A percentile compares a stretch with the other conserved stretches of the same genome.
These are phyloP conservation scores for Candida fluviatilis DNA, from an alignment of 805 yeast species.

Conservation along the genomic window DNA sequence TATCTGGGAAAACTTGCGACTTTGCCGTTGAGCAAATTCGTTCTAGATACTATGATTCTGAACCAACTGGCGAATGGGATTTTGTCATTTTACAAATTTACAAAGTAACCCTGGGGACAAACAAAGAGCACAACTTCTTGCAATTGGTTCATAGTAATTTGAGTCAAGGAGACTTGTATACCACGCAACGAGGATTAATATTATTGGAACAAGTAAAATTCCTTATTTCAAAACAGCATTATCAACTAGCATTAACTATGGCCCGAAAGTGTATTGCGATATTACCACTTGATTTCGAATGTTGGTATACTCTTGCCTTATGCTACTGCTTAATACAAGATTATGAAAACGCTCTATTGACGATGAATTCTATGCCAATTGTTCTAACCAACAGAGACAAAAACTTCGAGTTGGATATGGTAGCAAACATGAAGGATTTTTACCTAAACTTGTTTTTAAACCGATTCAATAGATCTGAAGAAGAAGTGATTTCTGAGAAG, in stretches of 20 bases:
- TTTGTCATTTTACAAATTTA: slow-evolving; percentile 19
- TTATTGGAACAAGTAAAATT: slow-evolving; percentile 62
- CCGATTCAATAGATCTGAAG: slow-evolving; percentile 11
- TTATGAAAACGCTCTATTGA: slow-evolving; percentile 54
- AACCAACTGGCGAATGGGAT: slow-evolving; percentile 17
- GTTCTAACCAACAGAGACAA: slow-evolving; percentile 46
- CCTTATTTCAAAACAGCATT: slow-evolving; percentile 50
- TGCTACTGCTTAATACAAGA: slow-evolving; percentile 56
- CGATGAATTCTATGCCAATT: slow-evolving; percentile 74
- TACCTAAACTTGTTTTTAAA: slow-evolving; percentile 17
- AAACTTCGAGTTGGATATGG: slow-evolving; percentile 13
- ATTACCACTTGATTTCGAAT: slow-evolving; percentile 70
- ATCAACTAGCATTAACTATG: slow-evolving; percentile 52
- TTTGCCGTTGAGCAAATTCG: slow-evolving; percentile 36
- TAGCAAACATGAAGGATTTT: slow-evolving; percentile 23
- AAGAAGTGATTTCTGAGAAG: slow-evolving; percentile 25
- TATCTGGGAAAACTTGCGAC: slow-evolving; percentile 22
- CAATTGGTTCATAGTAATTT: slow-evolving; percentile 18
- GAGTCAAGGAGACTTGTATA: slow-evolving; percentile 7
- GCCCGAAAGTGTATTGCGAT: slow-evolving; percentile 60
- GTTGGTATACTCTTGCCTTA: slow-evolving; percentile 66
- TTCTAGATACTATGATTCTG: slow-evolving; percentile 4
- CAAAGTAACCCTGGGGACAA: slow-evolving; percentile 19
- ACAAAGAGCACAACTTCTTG: slow-evolving; percentile 20
- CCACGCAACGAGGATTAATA: slow-evolving; percentile 54